Evolutionary conservation across 2,329 filamentous ascomycete genomes (phyloP), one percentile per base, ranked within the genome.

Genomic region (Aureobasidium sp.): DNA sequence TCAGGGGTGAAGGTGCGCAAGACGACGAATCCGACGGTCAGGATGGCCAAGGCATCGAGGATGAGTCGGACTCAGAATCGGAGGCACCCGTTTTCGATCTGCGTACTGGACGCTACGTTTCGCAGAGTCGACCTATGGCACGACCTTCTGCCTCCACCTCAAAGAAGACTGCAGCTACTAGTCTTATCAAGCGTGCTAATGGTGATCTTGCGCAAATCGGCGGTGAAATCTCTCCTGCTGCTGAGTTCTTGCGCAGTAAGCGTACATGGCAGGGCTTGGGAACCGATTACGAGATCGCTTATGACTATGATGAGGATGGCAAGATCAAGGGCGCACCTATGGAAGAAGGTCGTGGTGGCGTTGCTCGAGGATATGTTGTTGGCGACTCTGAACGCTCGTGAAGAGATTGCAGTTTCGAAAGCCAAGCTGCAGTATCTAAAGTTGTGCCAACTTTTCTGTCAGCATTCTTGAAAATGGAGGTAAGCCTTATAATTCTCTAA

Each of bases 241-340:
- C 94, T 0, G 90, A 97, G 73, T 97, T 84, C 68, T 77, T 99
- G 65, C 84, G 87, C 36, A 89, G 87, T 3, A 84, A 92, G 69
- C 79, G 94, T 62, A 96, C 90, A 4, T 99, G 94, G 94, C 88
- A 88, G 70, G 94, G 94, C 0, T 76, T 99, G 27, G 94, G 94
- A 0, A 96, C 85, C 65, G 94, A 99, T 72, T 95, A 92, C 69
- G 80, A 82, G 63, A 79, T 84, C 63, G 76, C 75, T 66, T 84
- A 84, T 66, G 83, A 87, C 34, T 80, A 82, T n/a, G 80, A 82
- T 53, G 79, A 84, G 59, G 65, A 70, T 59, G 76, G 78, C 78
- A 71, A 73, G 61, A 73, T 73, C 8, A 71, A 77, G 43, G 82
- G 88, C 62, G 87, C 88, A 1, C 73, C 84, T 20, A 83, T 99